Conservation (phyloP, 495 filamentous ascomycete genomes). For the Pyrenopolyporus hunteri region DNA sequence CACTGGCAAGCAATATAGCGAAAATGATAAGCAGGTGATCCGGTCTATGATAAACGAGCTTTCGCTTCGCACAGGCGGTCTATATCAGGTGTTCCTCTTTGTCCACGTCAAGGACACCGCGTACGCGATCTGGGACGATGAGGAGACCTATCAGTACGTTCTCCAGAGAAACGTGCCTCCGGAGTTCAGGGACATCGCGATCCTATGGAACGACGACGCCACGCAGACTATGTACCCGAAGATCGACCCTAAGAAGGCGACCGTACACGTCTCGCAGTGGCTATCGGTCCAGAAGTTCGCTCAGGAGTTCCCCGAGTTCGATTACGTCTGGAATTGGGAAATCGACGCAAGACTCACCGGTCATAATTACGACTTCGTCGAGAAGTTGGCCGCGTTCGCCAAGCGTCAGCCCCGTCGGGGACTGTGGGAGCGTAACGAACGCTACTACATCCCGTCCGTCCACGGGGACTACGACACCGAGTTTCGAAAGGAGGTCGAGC, state of each 20-base stretch:
- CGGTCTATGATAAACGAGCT: constrained; percentile 77
- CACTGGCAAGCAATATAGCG: constrained; percentile 69
- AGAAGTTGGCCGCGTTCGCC: constrained; percentile 63
- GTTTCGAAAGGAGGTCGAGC: constrained; percentile 59
- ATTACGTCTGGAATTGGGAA: constrained; percentile 80
- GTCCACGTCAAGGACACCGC: constrained; percentile 71
- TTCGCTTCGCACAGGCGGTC: constrained; percentile 71
- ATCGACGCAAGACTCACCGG: constrained; percentile 74
- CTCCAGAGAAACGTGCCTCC: constrained; percentile 62
- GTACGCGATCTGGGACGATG: constrained; percentile 61
- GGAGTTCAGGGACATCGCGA: constrained; percentile 69
- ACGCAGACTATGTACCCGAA: constrained; percentile 65
- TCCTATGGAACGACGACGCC: constrained; percentile 69
- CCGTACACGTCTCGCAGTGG: constrained; percentile 59
- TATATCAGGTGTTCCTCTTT: constrained; percentile 78
- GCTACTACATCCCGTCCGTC: constrained; percentile 69
- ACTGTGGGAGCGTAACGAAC: constrained; percentile 76
- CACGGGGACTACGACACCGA: constrained; percentile 64
- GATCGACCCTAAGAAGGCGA: constrained; percentile 48
- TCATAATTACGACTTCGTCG: constrained; percentile 72
- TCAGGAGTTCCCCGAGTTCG: constrained; percentile 71
- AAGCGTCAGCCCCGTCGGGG: constrained; percentile 67
- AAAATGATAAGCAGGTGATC: constrained; percentile 72
- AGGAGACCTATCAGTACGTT: constrained; percentile 57
- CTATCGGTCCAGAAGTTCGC: constrained; percentile 69